Percentiles rank a stretch among this genome's conserved stretches.
Conservation (phyloP, 257 asterid species). For the Solanum lycopersicoides region DNA sequence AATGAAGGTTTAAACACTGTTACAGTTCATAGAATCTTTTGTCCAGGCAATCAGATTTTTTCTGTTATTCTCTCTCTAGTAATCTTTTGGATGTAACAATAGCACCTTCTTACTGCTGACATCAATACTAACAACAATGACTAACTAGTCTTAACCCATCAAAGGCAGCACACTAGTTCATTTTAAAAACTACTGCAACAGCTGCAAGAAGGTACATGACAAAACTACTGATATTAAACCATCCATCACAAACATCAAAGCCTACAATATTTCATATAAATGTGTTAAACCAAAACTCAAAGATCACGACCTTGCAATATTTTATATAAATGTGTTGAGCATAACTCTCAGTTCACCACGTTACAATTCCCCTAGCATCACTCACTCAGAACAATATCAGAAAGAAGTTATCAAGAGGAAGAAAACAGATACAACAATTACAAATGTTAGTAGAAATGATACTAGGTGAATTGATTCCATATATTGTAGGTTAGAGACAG, state of each 20-base stretch:
- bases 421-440: neutral
- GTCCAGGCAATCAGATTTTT: neutral
- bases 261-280: neutral
- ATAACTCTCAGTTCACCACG: neutral
- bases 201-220: neutral
- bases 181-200: neutral
- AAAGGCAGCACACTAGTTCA: neutral
- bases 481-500: neutral
- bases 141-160: neutral
- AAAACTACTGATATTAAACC: neutral
- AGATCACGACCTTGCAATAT: neutral
- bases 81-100: neutral
- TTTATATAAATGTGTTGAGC: neutral
- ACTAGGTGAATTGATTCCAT: neutral
- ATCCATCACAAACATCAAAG: neutral
- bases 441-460: neutral
- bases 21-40: neutral
- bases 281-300: neutral
- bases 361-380: neutral
- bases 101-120: neutral
- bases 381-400: neutral
- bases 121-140: neutral
- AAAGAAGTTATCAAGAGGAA: neutral
- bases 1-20: neutral
- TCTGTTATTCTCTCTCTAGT: neutral